Evolutionary conservation across 371 early-diverging fungal species (phyloP).

Genomic region (Mucor ambiguus): DNA sequence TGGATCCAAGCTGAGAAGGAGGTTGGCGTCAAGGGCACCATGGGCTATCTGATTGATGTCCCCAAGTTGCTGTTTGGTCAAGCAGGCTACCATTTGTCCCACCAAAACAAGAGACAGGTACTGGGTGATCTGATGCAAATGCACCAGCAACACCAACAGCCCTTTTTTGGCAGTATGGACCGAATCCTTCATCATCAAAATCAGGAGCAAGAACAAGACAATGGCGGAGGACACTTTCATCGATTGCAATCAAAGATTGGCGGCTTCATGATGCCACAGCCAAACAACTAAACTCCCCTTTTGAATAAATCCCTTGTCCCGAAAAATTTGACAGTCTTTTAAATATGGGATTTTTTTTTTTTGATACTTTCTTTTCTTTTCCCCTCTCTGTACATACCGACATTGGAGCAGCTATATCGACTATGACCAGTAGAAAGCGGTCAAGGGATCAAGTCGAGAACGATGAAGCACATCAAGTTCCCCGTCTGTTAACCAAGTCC

Average conservation of each 20-base stretch:
- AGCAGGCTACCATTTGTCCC: constrained; percentile 35
- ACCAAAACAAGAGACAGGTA: constrained; percentile 22
- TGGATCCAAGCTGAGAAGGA: constrained; percentile 52
- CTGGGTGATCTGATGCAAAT: constrained; percentile 10
- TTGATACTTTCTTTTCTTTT: no score
- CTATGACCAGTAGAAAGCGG: constrained; percentile 2
- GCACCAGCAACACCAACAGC: not conserved
- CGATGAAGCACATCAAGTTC: not conserved
- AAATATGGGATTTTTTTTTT: not conserved
- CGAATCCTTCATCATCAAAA: not conserved
- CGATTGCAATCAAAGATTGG: constrained; percentile 15
- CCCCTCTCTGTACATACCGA: not conserved
- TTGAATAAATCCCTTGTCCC: not conserved
- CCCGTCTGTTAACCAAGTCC: not conserved
- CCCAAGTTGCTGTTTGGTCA: constrained; percentile 48
- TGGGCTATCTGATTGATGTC: constrained; percentile 47
- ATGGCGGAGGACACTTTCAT: constrained; percentile 4
- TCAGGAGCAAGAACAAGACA: not conserved
- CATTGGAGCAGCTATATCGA: not conserved
- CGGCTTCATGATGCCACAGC: constrained; percentile 20
- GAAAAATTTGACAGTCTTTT: constrained; percentile 1
- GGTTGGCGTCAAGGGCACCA: constrained; percentile 45
- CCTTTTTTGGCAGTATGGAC: not conserved
- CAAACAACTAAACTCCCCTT: constrained; percentile 3
- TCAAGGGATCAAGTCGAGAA: not conserved